Conservation (phyloP, 306 rosid species). For the Cucurbita argyrosperma region DNA sequence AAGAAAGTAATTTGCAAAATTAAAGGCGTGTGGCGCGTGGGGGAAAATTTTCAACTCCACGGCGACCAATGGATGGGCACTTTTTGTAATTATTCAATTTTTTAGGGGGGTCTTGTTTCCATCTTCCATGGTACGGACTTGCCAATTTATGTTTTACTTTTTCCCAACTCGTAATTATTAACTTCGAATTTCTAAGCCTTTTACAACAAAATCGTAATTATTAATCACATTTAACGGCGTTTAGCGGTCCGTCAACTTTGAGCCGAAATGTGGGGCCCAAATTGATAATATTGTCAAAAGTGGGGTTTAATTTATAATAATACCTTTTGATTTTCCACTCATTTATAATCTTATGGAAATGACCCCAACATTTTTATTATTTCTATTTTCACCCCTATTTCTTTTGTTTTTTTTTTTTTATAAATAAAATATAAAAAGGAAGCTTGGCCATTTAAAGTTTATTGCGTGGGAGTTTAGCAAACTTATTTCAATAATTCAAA, state of each 20-base stretch:
- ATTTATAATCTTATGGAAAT: not conserved
- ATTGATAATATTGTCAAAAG: conserved; percentile 1
- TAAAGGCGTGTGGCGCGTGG: not conserved
- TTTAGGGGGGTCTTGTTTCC: not conserved
- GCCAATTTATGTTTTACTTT: conserved; percentile 1
- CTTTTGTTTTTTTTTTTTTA: not conserved
- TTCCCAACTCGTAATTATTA: conserved; percentile 5
- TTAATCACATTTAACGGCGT: not conserved
- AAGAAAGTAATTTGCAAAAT: not conserved
- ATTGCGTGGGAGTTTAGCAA: conserved; percentile 3
- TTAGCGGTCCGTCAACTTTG: not conserved
- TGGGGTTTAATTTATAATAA: conserved; percentile 2
- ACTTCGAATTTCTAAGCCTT: not conserved
- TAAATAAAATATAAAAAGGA: not conserved
- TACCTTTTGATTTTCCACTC: conserved; percentile 1
- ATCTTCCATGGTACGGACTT: conserved; percentile 1
- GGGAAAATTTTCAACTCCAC: not conserved
- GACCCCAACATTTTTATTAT: not conserved
- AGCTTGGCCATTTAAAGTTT: not conserved
- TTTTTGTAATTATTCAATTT: not conserved
- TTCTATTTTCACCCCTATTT: not conserved
- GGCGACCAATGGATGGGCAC: not conserved
- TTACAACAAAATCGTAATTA: not conserved
- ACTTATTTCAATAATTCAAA: not conserved
- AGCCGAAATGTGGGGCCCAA: not conserved